A percentile compares a stretch with the other conserved stretches of the same genome.
Evolutionary conservation across 176 grass and related monocot genomes (phyloP).

Genomic region (Hordeum marinum): DNA sequence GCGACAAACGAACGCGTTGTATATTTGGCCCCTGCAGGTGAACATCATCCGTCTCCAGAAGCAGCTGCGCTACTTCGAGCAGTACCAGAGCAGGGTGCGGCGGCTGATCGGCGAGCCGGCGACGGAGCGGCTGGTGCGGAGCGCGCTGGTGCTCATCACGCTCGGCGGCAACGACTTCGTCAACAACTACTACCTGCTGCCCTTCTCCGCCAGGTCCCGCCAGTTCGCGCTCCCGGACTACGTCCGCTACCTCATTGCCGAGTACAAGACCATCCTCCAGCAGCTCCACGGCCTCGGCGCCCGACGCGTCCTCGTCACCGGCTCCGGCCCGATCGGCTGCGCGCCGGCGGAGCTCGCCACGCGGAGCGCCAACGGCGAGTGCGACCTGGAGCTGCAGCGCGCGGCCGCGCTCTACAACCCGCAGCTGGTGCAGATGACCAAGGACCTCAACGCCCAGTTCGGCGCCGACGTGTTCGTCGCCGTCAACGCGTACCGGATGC

Average conservation of each 20-base stretch:
- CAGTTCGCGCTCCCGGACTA: background rate
- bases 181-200: background rate
- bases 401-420: conserved; percentile 57
- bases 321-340: conserved; percentile 46
- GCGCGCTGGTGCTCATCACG: background rate
- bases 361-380: conserved; percentile 42
- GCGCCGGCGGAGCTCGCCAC: conserved; percentile 48
- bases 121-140: background rate
- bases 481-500: conserved; percentile 56
- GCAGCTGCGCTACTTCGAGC: background rate
- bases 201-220: background rate
- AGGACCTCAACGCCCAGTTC: conserved; percentile 33
- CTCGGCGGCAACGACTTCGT: background rate
- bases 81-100: background rate
- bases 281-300: conserved; percentile 27
- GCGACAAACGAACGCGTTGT: too few relatives aligned
- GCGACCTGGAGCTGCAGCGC: conserved; percentile 50
- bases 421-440: conserved; percentile 34
- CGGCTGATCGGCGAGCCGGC: background rate
- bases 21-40: background rate
- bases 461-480: conserved; percentile 48
- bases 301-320: conserved; percentile 51
- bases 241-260: background rate
- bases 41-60: background rate
- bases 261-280: background rate